These are phyloP conservation scores for Leccinum incarnatum DNA, from an alignment of 768 basidiomycete species.

Conservation along the genomic window DNA sequence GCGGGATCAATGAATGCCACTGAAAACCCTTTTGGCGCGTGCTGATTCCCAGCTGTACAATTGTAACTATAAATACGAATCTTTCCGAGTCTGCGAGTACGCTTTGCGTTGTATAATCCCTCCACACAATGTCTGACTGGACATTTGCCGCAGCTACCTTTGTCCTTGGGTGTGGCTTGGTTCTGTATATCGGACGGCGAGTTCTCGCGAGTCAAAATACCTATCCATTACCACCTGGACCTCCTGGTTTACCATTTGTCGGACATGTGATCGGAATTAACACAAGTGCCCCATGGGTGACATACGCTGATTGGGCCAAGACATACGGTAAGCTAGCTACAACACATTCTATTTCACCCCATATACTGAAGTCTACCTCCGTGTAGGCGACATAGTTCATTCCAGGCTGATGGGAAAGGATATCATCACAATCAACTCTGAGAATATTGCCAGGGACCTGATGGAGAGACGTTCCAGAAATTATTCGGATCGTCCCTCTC, in stretches of 20 bases:
- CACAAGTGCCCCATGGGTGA: not conserved
- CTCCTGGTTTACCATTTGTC: not conserved
- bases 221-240: not conserved
- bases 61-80: no score
- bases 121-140: no score
- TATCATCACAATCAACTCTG: not conserved
- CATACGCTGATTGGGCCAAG: not conserved
- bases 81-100: no score
- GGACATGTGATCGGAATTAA: not conserved
- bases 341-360: not conserved
- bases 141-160: no score
- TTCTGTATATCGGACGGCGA: no score
- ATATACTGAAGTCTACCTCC: not conserved
- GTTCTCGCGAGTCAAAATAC: no score
- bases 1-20: no score
- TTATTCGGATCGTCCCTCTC: not conserved
- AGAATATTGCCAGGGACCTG: not conserved
- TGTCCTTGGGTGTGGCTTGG: no score
- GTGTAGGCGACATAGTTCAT: not conserved
- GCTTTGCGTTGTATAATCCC: no score
- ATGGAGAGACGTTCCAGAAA: not conserved
- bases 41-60: no score
- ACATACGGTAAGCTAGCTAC: not conserved
- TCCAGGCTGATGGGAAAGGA: not conserved
- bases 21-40: no score